Percentiles rank a stretch among this genome's conserved stretches.
phyloP scores from a whole-genome alignment of 1,284 basidiomycete species.

The Ustilago loliicola region DNA sequence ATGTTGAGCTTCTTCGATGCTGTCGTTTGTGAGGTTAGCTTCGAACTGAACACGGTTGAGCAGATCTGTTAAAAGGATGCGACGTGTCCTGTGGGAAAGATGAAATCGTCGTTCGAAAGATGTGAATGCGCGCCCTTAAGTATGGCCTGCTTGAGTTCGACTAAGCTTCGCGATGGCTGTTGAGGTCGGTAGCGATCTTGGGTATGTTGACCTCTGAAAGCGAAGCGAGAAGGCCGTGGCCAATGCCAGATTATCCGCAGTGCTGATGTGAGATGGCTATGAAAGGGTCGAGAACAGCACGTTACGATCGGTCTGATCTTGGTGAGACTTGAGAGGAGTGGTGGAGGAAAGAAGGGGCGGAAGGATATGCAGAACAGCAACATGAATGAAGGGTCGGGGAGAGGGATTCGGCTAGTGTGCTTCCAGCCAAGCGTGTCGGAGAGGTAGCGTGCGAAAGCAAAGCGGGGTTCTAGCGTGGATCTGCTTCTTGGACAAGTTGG shows the following conservation, averaged over 20 bases:
- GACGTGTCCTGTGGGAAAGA: neutral
- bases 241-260: neutral
- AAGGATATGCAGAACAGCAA: neutral
- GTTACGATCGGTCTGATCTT: too few species aligned
- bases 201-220: neutral
- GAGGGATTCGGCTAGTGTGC: neutral
- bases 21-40: too few species aligned
- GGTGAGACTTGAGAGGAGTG: neutral
- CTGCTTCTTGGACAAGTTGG: neutral
- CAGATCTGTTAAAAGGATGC: neutral
- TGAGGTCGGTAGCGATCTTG: neutral
- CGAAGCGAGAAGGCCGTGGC: neutral
- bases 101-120: neutral
- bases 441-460: slow-evolving; percentile 3
- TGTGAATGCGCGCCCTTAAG: neutral
- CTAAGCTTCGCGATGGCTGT: neutral
- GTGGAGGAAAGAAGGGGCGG: neutral
- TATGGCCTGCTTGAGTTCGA: neutral
- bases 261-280: too few species aligned
- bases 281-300: too few species aligned
- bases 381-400: neutral
- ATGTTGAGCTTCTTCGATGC: neutral
- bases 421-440: neutral
- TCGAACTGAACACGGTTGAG: too few species aligned
- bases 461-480: slow-evolving; percentile 5